Evolutionary conservation across 192 early-diverging fungal species (phyloP), one percentile per base, ranked within the genome.

Genomic region (Mortierella hygrophila): DNA sequence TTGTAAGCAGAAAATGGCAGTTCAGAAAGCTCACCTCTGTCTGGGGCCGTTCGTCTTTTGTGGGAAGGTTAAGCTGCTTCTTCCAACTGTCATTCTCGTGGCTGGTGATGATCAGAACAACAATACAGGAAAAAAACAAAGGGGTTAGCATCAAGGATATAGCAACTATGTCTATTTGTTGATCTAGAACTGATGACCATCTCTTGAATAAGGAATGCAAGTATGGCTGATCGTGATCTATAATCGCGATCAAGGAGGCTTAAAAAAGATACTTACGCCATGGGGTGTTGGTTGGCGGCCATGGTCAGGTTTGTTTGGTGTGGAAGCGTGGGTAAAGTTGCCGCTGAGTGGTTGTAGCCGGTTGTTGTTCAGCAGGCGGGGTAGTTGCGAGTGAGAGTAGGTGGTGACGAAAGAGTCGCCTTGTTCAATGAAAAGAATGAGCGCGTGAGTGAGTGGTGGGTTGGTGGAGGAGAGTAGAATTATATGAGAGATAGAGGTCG

Each of bases 1-100:
- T 75, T 40, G 26, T 32, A 37, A 26, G 55, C 32, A 57, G 23
- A 69, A 74, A 75, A 52, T 52, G 49, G 21, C 49, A 74, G 81
- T 57, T 57, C 16, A 23, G 9, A 35, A 65, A 32, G 29, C 60
- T 32, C 11, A 91, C 91, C 81, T 96, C 95, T 68, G 98, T 99
- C 90, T 99, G 95, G n/a, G 97, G 97, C 49, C 98, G 94, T 74
- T 83, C 89, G 90, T 99, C 98, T 90, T 95, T 97, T 87, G 92
- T 82, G 11, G 98, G 98, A 57, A 94, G 90, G 44, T 83, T 89
- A 60, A 98, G 89, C 74, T 91, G 86, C 75, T 93, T 92, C 83
- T 96, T 97, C 96, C 96, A 97, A 74, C 90, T 91, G 74, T 93
- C 93, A 49, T 89, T 90, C 75, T 93, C 93, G 73, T 92, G 92